Base-by-base conservation (phyloP, 1,139 yeast genomes). In the Nadsonia commutata region DNA sequence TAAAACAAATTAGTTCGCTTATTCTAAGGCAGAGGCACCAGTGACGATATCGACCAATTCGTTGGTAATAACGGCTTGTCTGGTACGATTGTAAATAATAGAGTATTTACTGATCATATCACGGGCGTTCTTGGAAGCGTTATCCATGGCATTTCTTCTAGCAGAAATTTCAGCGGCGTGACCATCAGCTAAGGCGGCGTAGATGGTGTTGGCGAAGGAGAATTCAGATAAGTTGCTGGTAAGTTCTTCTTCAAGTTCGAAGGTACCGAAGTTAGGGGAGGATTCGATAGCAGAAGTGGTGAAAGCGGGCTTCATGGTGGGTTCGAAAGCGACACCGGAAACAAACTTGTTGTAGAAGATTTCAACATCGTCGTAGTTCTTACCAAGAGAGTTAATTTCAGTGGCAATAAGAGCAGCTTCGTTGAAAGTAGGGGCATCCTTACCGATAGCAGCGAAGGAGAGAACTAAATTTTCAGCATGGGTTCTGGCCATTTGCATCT, bases 81-180 rank as follows among this genome's bases (percentile, higher is more conserved):
- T 88, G 65, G 97, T 84, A 79, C 98, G 88, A 88, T 90, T 90
- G 73, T 90, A 90, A 68, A 88, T 78, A 67, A 90, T 90, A 56
- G 97, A 80, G 81, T 84, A 88, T 64, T 76, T 80, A 72, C 76
- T 80, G 64, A 90, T 90, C 98, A 90, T 90, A 59, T 90, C 98
- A 71, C 95, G 95, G 52, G 98, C 98, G 66, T 88, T 90, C 94
- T 90, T 90, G 58, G 97, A 86, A 52, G 98, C 98, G 64, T 88
- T 90, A 70, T 90, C 98, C 98, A 90, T 90, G 59, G 98, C 98
- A 66, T 86, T 88, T 80, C 98, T 88, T 79, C 98, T 86, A 51
- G 98, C 96, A 55, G 94, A 82, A 57, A 88, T 75, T 74, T 90
- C 98, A 47, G 97, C 84, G 52, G 98, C 97, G 67, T 90, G 88